phyloP scores from a whole-genome alignment of 768 basidiomycete genomes.

The Kwoniella newhampshirensis region DNA sequence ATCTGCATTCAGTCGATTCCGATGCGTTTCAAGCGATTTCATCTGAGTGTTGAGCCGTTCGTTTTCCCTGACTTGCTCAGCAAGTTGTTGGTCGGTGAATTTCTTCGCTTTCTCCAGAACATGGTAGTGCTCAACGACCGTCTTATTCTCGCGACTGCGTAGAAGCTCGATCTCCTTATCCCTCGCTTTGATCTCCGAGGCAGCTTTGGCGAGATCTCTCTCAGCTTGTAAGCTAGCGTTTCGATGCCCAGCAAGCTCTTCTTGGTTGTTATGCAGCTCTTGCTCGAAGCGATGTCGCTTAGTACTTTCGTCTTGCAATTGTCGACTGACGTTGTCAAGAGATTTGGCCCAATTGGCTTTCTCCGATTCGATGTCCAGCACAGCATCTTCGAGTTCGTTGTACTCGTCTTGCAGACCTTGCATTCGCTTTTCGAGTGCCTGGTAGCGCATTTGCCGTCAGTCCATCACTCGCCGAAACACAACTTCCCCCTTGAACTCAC shows the following conservation, averaged over 20 bases:
- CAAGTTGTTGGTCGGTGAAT: conserved; percentile 86
- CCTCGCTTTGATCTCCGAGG: conserved; percentile 73
- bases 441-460: background rate
- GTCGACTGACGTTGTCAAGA: conserved; percentile 67
- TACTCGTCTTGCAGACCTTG: conserved; percentile 69
- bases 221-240: conserved; percentile 71
- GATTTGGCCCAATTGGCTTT: conserved; percentile 72
- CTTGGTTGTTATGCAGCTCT: conserved; percentile 57
- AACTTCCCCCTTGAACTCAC: conserved; percentile 56
- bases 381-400: conserved; percentile 82
- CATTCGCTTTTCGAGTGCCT: conserved; percentile 80
- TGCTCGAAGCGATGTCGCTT: conserved; percentile 77
- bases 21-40: conserved; percentile 81
- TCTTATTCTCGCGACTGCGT: conserved; percentile 80
- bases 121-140: conserved; percentile 96
- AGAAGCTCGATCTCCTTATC: conserved; percentile 86
- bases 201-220: conserved; percentile 73
- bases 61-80: conserved; percentile 74
- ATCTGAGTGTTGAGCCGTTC: conserved; percentile 72
- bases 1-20: conserved; percentile 69
- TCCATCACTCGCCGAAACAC: no score
- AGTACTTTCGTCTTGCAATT: conserved; percentile 69
- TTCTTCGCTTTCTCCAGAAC: conserved; percentile 94
- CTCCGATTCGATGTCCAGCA: conserved; percentile 79
- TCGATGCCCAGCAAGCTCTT: conserved; percentile 66